Conservation (phyloP, 208 protist species). For the Crithidia sp. region DNA sequence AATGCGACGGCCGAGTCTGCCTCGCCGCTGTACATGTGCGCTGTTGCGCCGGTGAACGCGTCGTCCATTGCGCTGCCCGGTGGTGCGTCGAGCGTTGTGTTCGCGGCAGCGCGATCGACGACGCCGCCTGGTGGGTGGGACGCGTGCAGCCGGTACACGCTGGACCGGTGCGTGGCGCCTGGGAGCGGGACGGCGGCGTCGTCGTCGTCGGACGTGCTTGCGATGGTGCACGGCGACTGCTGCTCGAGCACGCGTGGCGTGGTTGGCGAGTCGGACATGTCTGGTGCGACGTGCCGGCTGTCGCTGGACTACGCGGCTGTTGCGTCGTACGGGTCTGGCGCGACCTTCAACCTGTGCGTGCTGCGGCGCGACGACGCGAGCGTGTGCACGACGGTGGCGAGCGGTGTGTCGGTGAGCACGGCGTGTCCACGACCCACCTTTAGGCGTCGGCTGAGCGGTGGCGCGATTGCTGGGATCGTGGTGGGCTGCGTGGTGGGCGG, state of each 20-base stretch:
- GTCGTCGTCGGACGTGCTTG: conserved; percentile 20
- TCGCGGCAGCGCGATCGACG: conserved; percentile 31
- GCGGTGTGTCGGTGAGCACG: conserved; percentile 41
- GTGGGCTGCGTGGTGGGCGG: too few species aligned
- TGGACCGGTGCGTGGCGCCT: conserved; percentile 43
- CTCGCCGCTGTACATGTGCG: too few species aligned
- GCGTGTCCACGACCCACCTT: conserved; percentile 8
- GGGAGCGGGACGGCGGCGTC: conserved; percentile 16
- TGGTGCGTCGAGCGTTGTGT: conserved; percentile 14
- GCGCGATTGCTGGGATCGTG: too few species aligned
- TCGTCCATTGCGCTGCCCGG: too few species aligned
- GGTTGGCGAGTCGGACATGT: conserved; percentile 23
- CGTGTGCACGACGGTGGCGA: too few species aligned
- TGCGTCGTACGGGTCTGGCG: conserved; percentile 26
- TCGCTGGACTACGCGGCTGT: conserved; percentile 28
- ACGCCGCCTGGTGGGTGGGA: conserved; percentile 41
- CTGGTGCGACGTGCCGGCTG: conserved; percentile 43
- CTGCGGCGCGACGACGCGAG: conserved; percentile 43
- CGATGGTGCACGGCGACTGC: conserved; percentile 61
- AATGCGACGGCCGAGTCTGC: conserved; percentile 28
- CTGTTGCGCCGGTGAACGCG: too few species aligned
- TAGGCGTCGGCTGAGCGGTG: too few species aligned
- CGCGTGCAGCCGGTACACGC: conserved; percentile 31
- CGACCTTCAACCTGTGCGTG: conserved; percentile 59
- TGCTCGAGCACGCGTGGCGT: conserved; percentile 36